These are phyloP conservation scores for Citrullus colocynthis DNA, from an alignment of 306 rosid genomes.

Conservation along the genomic window DNA sequence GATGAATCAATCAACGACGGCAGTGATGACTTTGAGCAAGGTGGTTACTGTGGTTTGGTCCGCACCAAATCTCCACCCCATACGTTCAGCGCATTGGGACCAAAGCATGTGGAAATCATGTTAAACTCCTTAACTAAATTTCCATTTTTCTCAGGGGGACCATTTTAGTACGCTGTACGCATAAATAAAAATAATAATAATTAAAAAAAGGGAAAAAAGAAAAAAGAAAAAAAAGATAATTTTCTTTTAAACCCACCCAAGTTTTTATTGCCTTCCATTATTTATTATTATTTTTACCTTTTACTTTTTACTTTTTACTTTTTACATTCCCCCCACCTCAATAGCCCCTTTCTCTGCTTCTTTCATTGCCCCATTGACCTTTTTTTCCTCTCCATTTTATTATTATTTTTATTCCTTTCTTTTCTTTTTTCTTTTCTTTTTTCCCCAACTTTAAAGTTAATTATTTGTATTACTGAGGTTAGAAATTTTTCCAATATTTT, in stretches of 20 bases:
- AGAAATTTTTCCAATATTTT: too few species aligned
- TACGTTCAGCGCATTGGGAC: neutral
- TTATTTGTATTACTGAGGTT: too few species aligned
- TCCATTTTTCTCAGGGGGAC: neutral
- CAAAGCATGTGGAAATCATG: constrained; percentile 7
- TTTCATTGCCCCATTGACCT: neutral
- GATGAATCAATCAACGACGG: neutral
- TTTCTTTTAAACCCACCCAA: neutral
- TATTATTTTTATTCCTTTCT: neutral
- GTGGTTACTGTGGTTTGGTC: neutral
- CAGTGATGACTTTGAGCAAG: neutral
- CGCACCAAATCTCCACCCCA: neutral
- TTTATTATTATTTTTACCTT: too few species aligned
- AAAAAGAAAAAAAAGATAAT: too few species aligned
- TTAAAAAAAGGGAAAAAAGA: too few species aligned
- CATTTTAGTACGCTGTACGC: neutral
- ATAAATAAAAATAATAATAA: neutral
- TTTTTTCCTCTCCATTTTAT: neutral
- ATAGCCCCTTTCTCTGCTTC: too few species aligned
- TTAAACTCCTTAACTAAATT: neutral
- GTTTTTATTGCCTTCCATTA: neutral
- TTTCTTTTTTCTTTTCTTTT: too few species aligned
- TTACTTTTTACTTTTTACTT: neutral
- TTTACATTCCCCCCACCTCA: too few species aligned
- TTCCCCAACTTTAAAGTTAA: too few species aligned